A percentile compares a stretch with the other conserved stretches of the same genome.
Conservation (phyloP, 805 yeast genomes). For the Metschnikowia cubensis region DNA sequence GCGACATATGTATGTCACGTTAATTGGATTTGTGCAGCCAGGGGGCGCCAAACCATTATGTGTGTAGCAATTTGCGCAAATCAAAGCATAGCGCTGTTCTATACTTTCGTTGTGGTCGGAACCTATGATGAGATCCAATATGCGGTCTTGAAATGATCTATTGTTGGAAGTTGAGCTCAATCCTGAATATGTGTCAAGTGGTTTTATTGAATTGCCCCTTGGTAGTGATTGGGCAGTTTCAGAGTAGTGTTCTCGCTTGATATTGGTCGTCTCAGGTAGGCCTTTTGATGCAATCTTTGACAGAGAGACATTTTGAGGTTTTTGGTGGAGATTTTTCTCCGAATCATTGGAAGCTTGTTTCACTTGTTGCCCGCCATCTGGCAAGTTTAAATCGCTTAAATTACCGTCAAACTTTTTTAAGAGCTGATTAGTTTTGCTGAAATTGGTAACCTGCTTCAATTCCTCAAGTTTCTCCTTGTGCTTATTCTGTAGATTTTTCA, state of each 20-base stretch:
- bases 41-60: constrained; percentile 86
- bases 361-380: not conserved
- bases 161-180: constrained; percentile 1
- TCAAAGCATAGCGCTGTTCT: constrained; percentile 63
- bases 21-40: constrained; percentile 45
- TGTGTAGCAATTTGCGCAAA: constrained; percentile 58
- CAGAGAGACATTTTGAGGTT: not conserved
- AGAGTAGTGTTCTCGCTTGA: not conserved
- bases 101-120: constrained; percentile 64
- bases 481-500: constrained; percentile 33
- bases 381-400: constrained; percentile 1
- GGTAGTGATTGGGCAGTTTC: not conserved
- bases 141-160: constrained; percentile 32
- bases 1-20: constrained; percentile 60
- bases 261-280: not conserved
- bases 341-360: not conserved
- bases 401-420: constrained; percentile 48
- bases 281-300: not conserved
- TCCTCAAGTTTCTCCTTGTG: constrained; percentile 60
- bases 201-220: not conserved
- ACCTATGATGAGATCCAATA: constrained; percentile 38
- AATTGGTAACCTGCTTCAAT: constrained; percentile 69
- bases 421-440: constrained; percentile 69
- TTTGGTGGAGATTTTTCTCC: not conserved
- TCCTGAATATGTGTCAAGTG: not conserved